Conservation (phyloP, 345 rosid genomes). For the Linum trigynum region DNA sequence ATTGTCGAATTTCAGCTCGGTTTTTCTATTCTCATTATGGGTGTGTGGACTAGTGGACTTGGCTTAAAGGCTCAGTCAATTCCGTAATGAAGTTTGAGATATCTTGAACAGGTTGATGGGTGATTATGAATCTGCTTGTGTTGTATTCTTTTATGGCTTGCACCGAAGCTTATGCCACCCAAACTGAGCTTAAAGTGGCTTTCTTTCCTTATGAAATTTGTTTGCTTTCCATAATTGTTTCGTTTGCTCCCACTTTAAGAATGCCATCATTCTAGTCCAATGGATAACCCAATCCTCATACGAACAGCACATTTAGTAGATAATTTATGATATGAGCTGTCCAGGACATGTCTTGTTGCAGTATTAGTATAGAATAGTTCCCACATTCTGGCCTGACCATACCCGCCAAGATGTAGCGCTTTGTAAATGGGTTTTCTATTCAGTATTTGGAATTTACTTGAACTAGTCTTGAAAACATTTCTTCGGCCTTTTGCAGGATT, state of each 20-base stretch:
- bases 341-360: background rate
- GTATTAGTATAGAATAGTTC: background rate
- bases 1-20: background rate
- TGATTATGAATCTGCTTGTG: too few species aligned
- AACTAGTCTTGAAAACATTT: background rate
- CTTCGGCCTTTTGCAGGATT: conserved; percentile 44
- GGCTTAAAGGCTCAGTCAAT: conserved; percentile 55
- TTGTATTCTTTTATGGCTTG: background rate
- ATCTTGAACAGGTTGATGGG: too few species aligned
- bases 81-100: conserved; percentile 81
- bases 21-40: conserved; percentile 14
- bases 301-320: background rate
- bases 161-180: background rate
- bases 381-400: background rate
- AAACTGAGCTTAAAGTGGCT: background rate
- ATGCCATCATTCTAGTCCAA: background rate
- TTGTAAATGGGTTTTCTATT: too few species aligned
- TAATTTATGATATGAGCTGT: background rate
- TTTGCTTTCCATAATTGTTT: background rate
- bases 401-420: too few species aligned
- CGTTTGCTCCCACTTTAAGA: too few species aligned
- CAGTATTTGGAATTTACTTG: background rate
- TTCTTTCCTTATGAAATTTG: background rate
- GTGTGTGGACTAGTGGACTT: background rate
- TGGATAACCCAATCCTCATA: background rate